Base-by-base conservation (phyloP, 345 rosid genomes). In the Citrus trifoliata region DNA sequence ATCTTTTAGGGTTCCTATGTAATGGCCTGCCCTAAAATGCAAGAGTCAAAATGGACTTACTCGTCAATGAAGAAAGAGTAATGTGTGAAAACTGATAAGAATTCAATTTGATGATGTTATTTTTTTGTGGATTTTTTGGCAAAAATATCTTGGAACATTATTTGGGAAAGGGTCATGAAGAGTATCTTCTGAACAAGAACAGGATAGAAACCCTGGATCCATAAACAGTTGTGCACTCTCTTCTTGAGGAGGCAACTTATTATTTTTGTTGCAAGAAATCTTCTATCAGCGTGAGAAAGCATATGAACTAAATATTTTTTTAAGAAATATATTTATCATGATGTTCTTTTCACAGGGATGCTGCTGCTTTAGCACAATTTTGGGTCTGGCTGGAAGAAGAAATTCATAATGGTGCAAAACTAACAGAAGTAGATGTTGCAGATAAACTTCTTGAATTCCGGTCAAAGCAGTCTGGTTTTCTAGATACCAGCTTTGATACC, bases 301-400 rank as follows among this genome's bases (percentile, higher is more conserved):
- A n/a, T 63, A 78, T 71, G 37, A 27, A 27, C 32, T 30, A 32
- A 58, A 30, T 60, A 21, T 63, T 58, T 76, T 56, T 48, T 62
- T 48, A 13, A 30, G 53, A 58, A 75, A 58, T 46, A 40, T 59
- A 65, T 67, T 67, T 71, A 48, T 62, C 37, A n/a, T 35, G 32
- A 69, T 77, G 67, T 16, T 73, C 25, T 75, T 74, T 55, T 55
- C 83, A 83, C 90, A 95, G 98, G 83, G 99, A 95, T 88, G 99
- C 99, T 73, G 95, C 96, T 81, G 98, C 99, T 73, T 79, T 95
- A 60, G 92, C 95, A 78, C 91, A 89, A 71, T 93, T 95, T 83
- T 93, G 99, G 99, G 87, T 78, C 70, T 95, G 99, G 99, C 81
- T 95, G 80, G 99, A 95, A 82, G 90, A 88, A 68, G 96, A 93